These are phyloP conservation scores for Chytridiales sp. DNA, from an alignment of 371 early-diverging fungal species.

Conservation along the genomic window DNA sequence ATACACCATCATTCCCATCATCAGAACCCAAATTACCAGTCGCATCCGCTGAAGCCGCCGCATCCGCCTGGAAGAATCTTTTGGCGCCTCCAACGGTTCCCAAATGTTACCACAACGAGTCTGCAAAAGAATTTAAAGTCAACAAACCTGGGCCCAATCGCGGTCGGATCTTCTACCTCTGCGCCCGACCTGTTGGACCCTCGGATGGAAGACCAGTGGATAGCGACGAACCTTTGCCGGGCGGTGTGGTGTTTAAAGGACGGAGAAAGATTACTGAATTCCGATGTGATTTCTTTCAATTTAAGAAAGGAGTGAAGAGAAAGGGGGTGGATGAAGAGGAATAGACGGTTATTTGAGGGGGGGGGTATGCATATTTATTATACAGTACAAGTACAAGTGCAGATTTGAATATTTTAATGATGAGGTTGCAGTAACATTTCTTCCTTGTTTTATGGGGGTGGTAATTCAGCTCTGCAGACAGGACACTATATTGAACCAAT, in stretches of 20 bases:
- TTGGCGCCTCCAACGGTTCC: constrained; percentile 56
- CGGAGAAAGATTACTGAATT: constrained; percentile 34
- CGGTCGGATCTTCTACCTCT: constrained; percentile 69
- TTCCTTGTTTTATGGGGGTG: constrained; percentile 23
- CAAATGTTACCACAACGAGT: constrained; percentile 65
- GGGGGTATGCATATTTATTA: too few relatives aligned
- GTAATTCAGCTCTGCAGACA: constrained; percentile 21
- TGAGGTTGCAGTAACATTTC: too few relatives aligned
- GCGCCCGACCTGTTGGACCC: constrained; percentile 59
- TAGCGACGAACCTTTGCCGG: not conserved
- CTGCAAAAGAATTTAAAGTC: constrained; percentile 61
- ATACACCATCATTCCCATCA: not conserved
- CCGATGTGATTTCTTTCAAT: constrained; percentile 63
- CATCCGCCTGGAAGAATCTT: constrained; percentile 64
- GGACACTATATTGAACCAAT: constrained; percentile 18
- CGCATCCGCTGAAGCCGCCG: too few relatives aligned
- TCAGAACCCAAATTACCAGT: constrained; percentile 26
- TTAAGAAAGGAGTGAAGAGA: constrained; percentile 45
- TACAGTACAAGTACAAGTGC: too few relatives aligned
- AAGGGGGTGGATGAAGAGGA: too few relatives aligned
- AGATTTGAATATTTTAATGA: too few relatives aligned
- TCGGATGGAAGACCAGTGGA: constrained; percentile 9
- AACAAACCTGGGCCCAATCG: constrained; percentile 73
- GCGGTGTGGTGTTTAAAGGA: not conserved
- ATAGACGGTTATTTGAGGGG: too few relatives aligned